phyloP scores from a whole-genome alignment of 768 basidiomycete genomes.

The Boletus tylopilopsis region DNA sequence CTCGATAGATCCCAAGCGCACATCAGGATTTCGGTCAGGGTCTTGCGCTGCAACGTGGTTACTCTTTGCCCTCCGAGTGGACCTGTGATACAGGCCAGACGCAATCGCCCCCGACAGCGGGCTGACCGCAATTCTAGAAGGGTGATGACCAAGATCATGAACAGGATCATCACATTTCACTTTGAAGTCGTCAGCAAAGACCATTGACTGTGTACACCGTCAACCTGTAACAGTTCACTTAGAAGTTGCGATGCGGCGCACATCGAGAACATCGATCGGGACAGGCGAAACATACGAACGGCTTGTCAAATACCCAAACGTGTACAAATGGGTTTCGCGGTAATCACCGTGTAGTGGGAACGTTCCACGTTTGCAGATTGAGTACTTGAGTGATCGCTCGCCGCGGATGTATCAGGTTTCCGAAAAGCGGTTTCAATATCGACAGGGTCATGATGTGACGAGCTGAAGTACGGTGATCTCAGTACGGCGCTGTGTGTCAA shows the following conservation, averaged over 20 bases:
- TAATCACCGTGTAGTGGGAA: background rate
- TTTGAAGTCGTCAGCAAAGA: no score
- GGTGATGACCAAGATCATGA: background rate
- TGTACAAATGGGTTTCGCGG: slow-evolving; percentile 1
- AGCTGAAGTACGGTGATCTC: background rate
- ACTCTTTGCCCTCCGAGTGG: no score
- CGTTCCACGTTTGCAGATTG: background rate
- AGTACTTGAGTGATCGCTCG: background rate
- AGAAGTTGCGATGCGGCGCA: background rate
- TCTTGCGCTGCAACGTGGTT: no score
- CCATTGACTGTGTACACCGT: no score
- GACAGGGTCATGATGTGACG: background rate
- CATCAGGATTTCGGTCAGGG: no score
- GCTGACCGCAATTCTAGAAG: no score
- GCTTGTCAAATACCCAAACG: background rate
- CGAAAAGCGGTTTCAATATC: background rate
- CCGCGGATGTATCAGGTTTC: slow-evolving; percentile 7
- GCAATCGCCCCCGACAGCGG: no score
- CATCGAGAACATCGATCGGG: background rate
- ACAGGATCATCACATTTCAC: background rate
- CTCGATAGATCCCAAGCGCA: no score
- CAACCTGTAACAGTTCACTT: no score
- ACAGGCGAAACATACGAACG: background rate
- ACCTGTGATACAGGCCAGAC: no score
- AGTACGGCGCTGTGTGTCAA: background rate